A percentile compares a stretch with the other conserved stretches of the same genome.
phyloP scores from a whole-genome alignment of 2,329 filamentous ascomycete genomes.

The Tolypocladium pustulatum region DNA sequence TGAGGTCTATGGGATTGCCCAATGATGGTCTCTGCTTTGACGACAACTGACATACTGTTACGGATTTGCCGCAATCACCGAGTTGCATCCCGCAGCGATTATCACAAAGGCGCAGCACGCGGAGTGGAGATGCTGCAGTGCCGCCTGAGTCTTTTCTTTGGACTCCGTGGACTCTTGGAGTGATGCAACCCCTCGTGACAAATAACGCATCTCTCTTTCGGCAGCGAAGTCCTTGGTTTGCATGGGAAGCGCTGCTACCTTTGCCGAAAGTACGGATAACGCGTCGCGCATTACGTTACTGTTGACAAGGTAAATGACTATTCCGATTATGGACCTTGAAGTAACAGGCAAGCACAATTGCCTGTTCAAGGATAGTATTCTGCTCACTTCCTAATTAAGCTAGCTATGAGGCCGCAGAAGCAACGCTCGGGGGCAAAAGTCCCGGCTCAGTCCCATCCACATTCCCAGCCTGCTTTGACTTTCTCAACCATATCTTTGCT shows the following conservation, averaged over 20 bases:
- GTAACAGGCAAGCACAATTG: no score
- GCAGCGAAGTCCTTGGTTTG: background rate
- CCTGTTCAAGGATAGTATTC: background rate
- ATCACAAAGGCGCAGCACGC: background rate
- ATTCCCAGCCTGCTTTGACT: background rate
- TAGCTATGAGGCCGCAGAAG: background rate
- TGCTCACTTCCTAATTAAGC: background rate
- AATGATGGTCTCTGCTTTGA: background rate
- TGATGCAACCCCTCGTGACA: background rate
- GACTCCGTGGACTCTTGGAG: background rate
- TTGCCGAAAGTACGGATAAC: background rate
- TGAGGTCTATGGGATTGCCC: background rate
- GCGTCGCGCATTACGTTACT: background rate
- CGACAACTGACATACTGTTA: background rate
- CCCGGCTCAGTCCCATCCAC: background rate
- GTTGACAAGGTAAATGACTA: background rate
- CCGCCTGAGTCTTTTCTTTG: background rate
- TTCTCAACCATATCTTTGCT: constrained; percentile 6
- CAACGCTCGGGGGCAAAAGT: background rate
- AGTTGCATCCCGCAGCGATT: background rate
- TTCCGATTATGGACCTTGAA: background rate
- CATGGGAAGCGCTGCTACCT: background rate
- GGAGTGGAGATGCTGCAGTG: background rate
- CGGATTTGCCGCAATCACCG: background rate
- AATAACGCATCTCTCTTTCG: background rate